Percentiles rank a stretch among this genome's conserved stretches.
Evolutionary conservation across 139 green algal species (phyloP).

Genomic region (Monoraphidium neglectum): DNA sequence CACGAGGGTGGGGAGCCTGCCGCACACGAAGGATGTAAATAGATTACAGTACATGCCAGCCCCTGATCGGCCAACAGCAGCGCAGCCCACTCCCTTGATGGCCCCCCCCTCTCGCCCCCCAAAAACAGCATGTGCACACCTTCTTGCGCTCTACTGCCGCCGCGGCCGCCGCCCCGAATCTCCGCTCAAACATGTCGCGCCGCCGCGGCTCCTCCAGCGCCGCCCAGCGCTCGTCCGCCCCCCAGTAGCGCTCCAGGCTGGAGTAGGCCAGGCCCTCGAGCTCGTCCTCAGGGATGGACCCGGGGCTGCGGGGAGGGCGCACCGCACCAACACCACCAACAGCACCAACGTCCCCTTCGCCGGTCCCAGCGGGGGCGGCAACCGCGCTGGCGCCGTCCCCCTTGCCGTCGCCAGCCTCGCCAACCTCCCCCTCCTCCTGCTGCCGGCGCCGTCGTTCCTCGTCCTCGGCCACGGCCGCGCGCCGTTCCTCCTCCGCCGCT

Average conservation of each 20-base stretch:
- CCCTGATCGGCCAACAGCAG: too few species aligned
- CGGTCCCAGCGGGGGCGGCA: neutral
- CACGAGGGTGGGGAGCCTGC: too few species aligned
- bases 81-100: too few species aligned
- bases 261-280: neutral
- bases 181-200: conserved; percentile 35
- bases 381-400: neutral
- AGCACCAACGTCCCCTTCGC: conserved; percentile 32
- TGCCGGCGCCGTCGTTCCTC: neutral
- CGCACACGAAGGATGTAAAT: too few species aligned
- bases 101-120: too few species aligned
- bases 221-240: conserved; percentile 68
- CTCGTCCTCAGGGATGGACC: neutral
- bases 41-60: too few species aligned
- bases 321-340: conserved; percentile 26
- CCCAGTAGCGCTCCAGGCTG: conserved; percentile 37
- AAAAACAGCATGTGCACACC: too few species aligned
- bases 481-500: neutral
- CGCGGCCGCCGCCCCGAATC: conserved; percentile 38
- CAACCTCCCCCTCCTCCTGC: neutral
- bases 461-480: neutral
- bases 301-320: neutral
- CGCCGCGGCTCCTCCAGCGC: conserved; percentile 25
- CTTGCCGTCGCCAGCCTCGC: neutral
- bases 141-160: conserved; percentile 8